These are phyloP conservation scores for Dryadomyces sulphureus DNA, from an alignment of 2,329 filamentous ascomycete genomes.

Conservation along the genomic window DNA sequence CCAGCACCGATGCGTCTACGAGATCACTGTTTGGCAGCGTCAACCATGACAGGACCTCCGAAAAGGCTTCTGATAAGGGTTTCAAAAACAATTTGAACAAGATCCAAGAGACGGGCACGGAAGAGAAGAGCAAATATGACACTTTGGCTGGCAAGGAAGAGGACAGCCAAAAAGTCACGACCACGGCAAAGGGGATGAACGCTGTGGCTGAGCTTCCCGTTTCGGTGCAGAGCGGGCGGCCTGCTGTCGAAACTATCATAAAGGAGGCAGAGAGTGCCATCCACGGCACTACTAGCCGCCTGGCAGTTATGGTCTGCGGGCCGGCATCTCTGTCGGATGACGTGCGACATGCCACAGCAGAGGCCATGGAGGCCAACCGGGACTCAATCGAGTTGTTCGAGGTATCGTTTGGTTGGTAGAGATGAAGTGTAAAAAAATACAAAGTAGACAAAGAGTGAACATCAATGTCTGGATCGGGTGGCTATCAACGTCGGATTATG, in stretches of 20 bases:
- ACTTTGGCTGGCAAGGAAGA: not conserved
- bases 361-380: not conserved
- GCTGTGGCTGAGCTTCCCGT: not conserved
- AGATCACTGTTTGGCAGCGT: not conserved
- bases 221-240: not conserved
- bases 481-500: not conserved
- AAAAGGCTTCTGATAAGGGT: not conserved
- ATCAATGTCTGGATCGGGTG: not conserved
- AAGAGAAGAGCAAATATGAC: not conserved
- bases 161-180: not conserved
- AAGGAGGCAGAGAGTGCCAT: not conserved
- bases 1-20: not conserved
- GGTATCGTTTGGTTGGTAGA: constrained; percentile 5
- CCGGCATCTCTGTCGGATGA: not conserved
- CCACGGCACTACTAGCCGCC: not conserved
- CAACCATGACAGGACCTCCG: not conserved
- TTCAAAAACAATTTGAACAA: not conserved
- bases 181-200: not conserved
- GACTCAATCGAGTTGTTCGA: constrained; percentile 6
- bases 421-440: not conserved
- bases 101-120: not conserved
- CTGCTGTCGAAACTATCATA: not conserved
- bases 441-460: not conserved
- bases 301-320: constrained; percentile 6
- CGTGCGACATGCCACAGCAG: not conserved